Evolutionary conservation across 108 stramenopile genomes (phyloP).

Genomic region (Schizochytrium sp.): DNA sequence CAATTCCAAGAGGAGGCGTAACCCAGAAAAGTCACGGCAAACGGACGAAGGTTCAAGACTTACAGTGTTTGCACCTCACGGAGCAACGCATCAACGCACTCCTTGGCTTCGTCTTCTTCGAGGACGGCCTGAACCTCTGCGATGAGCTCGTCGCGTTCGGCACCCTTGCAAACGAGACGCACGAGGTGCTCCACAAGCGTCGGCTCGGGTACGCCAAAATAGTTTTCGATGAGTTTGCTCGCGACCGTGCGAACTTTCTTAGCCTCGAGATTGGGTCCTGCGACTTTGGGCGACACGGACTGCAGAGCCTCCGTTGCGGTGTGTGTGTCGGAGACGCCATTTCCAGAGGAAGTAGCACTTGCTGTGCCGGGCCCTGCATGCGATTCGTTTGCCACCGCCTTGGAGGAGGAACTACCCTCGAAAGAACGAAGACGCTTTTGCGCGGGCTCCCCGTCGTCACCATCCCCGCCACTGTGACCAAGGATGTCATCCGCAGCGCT

Average conservation of each 20-base stretch:
- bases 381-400: no score
- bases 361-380: no score
- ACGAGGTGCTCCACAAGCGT: background rate
- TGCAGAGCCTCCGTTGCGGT: background rate
- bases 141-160: background rate
- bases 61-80: background rate
- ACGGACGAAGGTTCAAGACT: no score
- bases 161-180: background rate
- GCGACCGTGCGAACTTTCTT: background rate
- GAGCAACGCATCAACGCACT: background rate
- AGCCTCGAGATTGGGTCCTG: background rate
- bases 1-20: no score
- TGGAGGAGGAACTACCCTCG: background rate
- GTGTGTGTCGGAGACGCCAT: no score
- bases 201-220: background rate
- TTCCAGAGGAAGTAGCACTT: no score
- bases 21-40: no score
- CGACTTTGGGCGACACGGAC: background rate
- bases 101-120: background rate
- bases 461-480: background rate
- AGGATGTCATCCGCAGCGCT: background rate
- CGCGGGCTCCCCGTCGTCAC: background rate
- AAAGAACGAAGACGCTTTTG: background rate
- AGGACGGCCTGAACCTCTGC: background rate
- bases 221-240: background rate